Percentiles rank a stretch among this genome's conserved stretches.
phyloP scores from a whole-genome alignment of 305 asterid genomes.

The Rubia tinctorum region DNA sequence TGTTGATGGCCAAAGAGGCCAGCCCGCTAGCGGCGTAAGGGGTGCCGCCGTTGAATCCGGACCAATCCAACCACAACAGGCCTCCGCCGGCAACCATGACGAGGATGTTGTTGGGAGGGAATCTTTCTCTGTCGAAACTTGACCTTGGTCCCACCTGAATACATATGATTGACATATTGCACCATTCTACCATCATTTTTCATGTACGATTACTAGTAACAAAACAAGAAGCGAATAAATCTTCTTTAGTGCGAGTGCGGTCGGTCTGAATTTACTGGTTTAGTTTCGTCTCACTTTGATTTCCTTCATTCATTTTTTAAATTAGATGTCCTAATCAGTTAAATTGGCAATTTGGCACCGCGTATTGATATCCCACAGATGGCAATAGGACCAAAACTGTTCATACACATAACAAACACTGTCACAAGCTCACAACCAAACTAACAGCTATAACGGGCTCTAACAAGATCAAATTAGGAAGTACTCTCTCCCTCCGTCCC shows the following conservation, averaged over 20 bases:
- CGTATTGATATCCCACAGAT: too few species aligned
- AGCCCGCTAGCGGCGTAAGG: slow-evolving; percentile 25
- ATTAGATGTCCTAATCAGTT: too few species aligned
- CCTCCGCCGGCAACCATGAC: slow-evolving; percentile 39
- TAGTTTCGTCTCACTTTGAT: too few species aligned
- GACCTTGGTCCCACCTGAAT: slow-evolving; percentile 36
- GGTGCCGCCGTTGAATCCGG: slow-evolving; percentile 41
- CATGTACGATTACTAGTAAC: neutral
- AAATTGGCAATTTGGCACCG: too few species aligned
- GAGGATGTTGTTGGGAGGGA: slow-evolving; percentile 36
- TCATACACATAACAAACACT: too few species aligned
- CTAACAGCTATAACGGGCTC: too few species aligned
- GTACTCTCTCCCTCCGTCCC: too few species aligned
- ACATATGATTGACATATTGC: neutral
- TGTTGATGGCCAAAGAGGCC: slow-evolving; percentile 29
- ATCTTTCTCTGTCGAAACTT: slow-evolving; percentile 28
- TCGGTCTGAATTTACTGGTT: too few species aligned
- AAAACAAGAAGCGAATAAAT: neutral
- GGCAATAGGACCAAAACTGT: too few species aligned
- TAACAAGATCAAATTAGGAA: too few species aligned
- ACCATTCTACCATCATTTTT: neutral
- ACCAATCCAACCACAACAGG: slow-evolving; percentile 45
- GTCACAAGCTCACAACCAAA: too few species aligned
- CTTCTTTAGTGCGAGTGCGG: neutral
- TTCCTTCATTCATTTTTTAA: too few species aligned